These are phyloP conservation scores for Trametes maxima DNA, from an alignment of 768 basidiomycete genomes.

Conservation along the genomic window DNA sequence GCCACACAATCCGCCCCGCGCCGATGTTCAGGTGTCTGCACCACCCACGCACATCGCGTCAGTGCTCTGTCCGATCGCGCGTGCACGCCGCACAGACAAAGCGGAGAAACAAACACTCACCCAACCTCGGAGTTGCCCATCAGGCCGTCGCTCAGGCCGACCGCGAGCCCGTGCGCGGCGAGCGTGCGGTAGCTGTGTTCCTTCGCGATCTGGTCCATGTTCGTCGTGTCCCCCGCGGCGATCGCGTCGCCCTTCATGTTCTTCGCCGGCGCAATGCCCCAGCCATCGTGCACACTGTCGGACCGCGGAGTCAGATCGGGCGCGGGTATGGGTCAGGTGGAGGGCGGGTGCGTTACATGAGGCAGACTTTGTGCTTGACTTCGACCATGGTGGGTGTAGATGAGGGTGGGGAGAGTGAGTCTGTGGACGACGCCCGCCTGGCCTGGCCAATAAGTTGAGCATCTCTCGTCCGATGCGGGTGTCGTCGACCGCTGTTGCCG, in stretches of 20 bases:
- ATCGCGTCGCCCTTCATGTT: slow-evolving; percentile 89
- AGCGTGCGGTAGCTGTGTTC: slow-evolving; percentile 73
- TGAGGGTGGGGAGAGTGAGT: not conserved
- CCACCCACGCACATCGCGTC: not conserved
- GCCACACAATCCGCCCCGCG: slow-evolving; percentile 95
- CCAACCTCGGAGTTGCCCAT: slow-evolving; percentile 99
- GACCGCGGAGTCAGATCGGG: not conserved
- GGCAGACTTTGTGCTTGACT: slow-evolving; percentile 87
- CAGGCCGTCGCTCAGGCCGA: slow-evolving; percentile 88
- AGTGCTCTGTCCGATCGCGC: slow-evolving; percentile 3
- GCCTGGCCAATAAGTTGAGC: no score
- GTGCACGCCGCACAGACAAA: not conserved
- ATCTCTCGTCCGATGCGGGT: not conserved
- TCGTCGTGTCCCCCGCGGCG: slow-evolving; percentile 76
- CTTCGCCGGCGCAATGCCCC: slow-evolving; percentile 74
- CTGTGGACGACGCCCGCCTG: no score
- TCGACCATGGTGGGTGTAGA: slow-evolving; percentile 41
- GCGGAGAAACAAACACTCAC: slow-evolving; percentile 46
- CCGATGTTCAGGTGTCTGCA: slow-evolving; percentile 92
- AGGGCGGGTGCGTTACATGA: slow-evolving; percentile 57
- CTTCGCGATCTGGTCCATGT: slow-evolving; percentile 88
- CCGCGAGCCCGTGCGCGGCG: slow-evolving; percentile 86
- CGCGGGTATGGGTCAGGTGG: not conserved
- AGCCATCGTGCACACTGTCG: slow-evolving; percentile 90
- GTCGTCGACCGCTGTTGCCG: not conserved